Conservation (phyloP, 2,329 filamentous ascomycete genomes). For the Zymoseptoria passerinii region DNA sequence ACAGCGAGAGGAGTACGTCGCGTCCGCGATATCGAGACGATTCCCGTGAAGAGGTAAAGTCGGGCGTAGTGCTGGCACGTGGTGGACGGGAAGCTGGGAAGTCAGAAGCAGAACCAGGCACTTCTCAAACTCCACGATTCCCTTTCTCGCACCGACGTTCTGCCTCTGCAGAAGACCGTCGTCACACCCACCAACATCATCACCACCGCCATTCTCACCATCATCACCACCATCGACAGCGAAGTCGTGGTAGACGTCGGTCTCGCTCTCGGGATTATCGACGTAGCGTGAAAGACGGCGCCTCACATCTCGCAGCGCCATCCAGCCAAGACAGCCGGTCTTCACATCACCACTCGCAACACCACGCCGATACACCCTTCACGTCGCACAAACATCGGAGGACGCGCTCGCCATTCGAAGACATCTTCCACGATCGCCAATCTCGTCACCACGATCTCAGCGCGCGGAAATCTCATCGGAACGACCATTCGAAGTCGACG, state of each 20-base stretch:
- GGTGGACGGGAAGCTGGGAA: not conserved
- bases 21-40: not conserved
- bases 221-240: not conserved
- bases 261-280: slow-evolving; percentile 4
- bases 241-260: slow-evolving; percentile 6
- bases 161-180: slow-evolving; percentile 7
- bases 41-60: not conserved
- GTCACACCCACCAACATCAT: slow-evolving; percentile 10
- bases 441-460: slow-evolving; percentile 11
- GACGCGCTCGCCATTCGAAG: slow-evolving; percentile 16
- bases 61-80: not conserved
- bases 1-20: slow-evolving; percentile 2
- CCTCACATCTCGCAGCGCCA: slow-evolving; percentile 3
- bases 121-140: slow-evolving; percentile 1
- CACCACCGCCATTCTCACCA: slow-evolving; percentile 2
- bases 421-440: slow-evolving; percentile 7
- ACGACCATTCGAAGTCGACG: slow-evolving; percentile 12
- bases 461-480: slow-evolving; percentile 20
- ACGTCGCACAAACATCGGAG: slow-evolving; percentile 20
- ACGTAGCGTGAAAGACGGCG: slow-evolving; percentile 4
- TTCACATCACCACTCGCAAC: slow-evolving; percentile 9
- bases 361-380: slow-evolving; percentile 7
- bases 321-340: slow-evolving; percentile 8
- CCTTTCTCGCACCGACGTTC: slow-evolving; percentile 4
- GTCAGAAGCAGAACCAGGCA: not conserved